Conservation (phyloP, 306 rosid genomes). For the Malus asiatica region DNA sequence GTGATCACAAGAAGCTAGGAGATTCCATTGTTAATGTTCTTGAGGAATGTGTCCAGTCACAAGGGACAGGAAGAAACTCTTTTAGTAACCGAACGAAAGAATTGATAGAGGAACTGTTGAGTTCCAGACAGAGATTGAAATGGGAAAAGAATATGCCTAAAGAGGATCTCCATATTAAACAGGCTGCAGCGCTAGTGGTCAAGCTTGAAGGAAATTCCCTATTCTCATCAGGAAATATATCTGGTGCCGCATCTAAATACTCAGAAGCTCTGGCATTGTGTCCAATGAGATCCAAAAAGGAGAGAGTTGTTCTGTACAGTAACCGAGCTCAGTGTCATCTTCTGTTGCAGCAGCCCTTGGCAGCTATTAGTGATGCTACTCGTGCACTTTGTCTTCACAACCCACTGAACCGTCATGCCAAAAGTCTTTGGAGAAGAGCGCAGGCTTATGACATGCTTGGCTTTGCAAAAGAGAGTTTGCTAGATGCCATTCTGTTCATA, state of each 20-base stretch:
- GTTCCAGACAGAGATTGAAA: conserved; percentile 70
- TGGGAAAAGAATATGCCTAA: conserved; percentile 97
- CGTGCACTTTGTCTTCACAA: conserved; percentile 92
- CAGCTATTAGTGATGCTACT: conserved; percentile 97
- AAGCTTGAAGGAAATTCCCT: conserved; percentile 98
- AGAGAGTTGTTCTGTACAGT: conserved; percentile 92
- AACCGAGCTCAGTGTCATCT: conserved; percentile 96
- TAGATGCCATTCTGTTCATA: conserved; percentile 94
- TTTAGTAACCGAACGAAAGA: conserved; percentile 56
- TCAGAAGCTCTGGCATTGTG: conserved; percentile 93
- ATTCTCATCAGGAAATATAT: conserved; percentile 86
- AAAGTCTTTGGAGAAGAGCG: conserved; percentile 98
- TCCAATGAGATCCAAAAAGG: conserved; percentile 94
- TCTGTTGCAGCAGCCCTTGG: conserved; percentile 83
- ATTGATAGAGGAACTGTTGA: conserved; percentile 72
- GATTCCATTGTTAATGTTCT: conserved; percentile 77
- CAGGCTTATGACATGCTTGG: conserved; percentile 99
- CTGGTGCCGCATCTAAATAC: conserved; percentile 92
- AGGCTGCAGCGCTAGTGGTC: conserved; percentile 94
- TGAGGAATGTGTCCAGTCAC: conserved; percentile 80
- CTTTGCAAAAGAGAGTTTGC: conserved; percentile 80
- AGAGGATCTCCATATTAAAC: conserved; percentile 96
- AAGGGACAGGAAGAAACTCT: conserved; percentile 65
- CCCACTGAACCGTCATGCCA: conserved; percentile 94
- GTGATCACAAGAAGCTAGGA: conserved; percentile 89